phyloP scores from a whole-genome alignment of 176 grass and related monocot species.

The Carex pumila region DNA sequence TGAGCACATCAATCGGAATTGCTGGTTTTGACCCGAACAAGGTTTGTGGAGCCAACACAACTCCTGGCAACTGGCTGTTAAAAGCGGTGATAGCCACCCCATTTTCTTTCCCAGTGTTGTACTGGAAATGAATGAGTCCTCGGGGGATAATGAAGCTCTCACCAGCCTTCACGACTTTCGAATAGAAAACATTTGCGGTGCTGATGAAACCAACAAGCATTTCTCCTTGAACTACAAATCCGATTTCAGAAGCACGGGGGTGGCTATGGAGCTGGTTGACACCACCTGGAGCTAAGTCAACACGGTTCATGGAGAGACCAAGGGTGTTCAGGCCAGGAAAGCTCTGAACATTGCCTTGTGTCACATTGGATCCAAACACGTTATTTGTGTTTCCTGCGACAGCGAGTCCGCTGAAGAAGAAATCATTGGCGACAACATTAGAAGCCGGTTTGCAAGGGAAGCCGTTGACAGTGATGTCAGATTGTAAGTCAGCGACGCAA shows the following conservation, averaged over 20 bases:
- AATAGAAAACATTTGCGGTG: slow-evolving; percentile 26
- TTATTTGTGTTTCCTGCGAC: slow-evolving; percentile 25
- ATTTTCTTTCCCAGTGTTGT: slow-evolving; percentile 29
- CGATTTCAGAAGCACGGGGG: slow-evolving; percentile 60
- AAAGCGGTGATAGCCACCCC: slow-evolving; percentile 44
- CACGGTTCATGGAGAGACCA: slow-evolving; percentile 51
- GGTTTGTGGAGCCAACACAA: slow-evolving; percentile 31
- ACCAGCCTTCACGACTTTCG: slow-evolving; percentile 33
- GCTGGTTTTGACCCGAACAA: slow-evolving; percentile 44
- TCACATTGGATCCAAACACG: slow-evolving; percentile 49
- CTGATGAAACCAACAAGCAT: slow-evolving; percentile 56
- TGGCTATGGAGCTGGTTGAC: slow-evolving; percentile 67
- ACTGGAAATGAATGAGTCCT: slow-evolving; percentile 60
- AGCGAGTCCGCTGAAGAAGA: slow-evolving; percentile 40
- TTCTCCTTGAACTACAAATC: slow-evolving; percentile 42
- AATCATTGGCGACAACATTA: slow-evolving; percentile 29
- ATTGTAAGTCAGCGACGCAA: slow-evolving; percentile 24
- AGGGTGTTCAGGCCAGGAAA: slow-evolving; percentile 68
- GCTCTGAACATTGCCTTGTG: slow-evolving; percentile 27
- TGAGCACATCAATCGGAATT: slow-evolving; percentile 46
- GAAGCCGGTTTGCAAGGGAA: slow-evolving; percentile 40
- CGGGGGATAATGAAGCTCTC: slow-evolving; percentile 52
- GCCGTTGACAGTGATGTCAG: slow-evolving; percentile 15
- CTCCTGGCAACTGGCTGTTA: slow-evolving; percentile 42
- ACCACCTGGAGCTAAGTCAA: slow-evolving; percentile 38